A percentile compares a stretch with the other conserved stretches of the same genome.
These are phyloP conservation scores for Pleomassaria siparia DNA, from an alignment of 2,329 filamentous ascomycete genomes.

Conservation along the genomic window DNA sequence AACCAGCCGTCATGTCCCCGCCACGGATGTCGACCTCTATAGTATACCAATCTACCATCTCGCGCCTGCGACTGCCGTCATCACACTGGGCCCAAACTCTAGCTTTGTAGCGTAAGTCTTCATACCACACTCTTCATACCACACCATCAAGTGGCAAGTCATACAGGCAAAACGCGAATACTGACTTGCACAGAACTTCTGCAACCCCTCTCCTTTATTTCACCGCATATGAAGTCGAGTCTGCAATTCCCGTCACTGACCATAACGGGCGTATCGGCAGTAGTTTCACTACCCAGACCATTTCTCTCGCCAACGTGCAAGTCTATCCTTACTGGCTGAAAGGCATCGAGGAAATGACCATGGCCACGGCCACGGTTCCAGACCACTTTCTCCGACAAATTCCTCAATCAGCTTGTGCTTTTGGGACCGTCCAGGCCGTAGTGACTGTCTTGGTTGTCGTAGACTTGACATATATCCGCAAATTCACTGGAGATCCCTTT, in stretches of 20 bases:
- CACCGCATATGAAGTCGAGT: constrained; percentile 47
- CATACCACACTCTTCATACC: constrained; percentile 5
- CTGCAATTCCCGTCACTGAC: constrained; percentile 21
- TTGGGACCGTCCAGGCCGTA: constrained; percentile 42
- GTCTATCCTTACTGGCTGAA: constrained; percentile 42
- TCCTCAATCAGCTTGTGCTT: constrained; percentile 31
- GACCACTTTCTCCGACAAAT: constrained; percentile 41
- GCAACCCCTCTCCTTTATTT: constrained; percentile 48
- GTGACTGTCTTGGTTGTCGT: constrained; percentile 49
- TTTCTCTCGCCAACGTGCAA: constrained; percentile 38
- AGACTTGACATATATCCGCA: constrained; percentile 38
- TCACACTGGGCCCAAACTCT: constrained; percentile 25
- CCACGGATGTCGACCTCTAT: constrained; percentile 7
- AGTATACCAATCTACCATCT: constrained; percentile 14
- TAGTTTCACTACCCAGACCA: constrained; percentile 34
- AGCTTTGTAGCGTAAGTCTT: constrained; percentile 14
- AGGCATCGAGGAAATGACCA: constrained; percentile 25
- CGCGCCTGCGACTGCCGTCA: constrained; percentile 24
- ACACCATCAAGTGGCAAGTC: neutral
- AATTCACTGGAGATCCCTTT: constrained; percentile 18
- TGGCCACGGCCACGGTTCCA: constrained; percentile 36
- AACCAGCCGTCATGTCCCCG: neutral
- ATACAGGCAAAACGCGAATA: neutral
- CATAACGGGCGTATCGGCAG: constrained; percentile 31
- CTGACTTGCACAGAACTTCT: constrained; percentile 25